Base-by-base conservation (phyloP, 1,139 yeast genomes). In the Candida sp. region DNA sequence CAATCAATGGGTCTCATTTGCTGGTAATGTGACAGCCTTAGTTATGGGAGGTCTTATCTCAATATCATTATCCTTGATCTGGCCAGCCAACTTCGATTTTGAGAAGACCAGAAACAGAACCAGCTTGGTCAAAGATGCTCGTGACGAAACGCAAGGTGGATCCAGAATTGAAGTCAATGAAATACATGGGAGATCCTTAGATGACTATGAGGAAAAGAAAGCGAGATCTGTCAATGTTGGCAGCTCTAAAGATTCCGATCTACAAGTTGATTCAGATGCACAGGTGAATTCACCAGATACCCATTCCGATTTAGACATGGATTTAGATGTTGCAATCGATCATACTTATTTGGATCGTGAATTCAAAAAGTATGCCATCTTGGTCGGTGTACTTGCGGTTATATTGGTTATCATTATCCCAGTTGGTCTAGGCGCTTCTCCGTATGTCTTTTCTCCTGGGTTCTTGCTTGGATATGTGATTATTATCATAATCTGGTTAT, bases 41-140 rank as follows among this genome's bases (percentile, higher is more conserved):
- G 44, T 63, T 30, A 48, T 61, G 54, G 70, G 75, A n/a, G 77
- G 75, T 12, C 49, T 68, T 4, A 61, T 70, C 33, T 63, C 76
- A 0, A 54, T 69, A 22, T 59, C 54, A 2, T 48, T 60, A 6
- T 68, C 76, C 0, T 58, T 66, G 46, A 61, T 73, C 30, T 63
- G 63, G 59, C 78, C 78, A 9, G 75, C 71, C 12, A 63, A 71
- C 49, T 74, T 72, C 56, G 73, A 72, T 51, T 74, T 68, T 45
- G 51, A 54, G n/a, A 42, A 51, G 6, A 73, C 77, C 1, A 62
- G 77, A 57, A 70, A 71, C 52, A 63, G 65, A 51, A 69, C 75
- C 2, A 62, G 69, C 44, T 58, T 72, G 47, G 50, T 54, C 5
- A 63, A 65, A 6, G 32, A 41, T 3, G 22, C 32, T 5, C 32